phyloP scores from a whole-genome alignment of 2,329 filamentous ascomycete species.

The Blastomyces emzantsi region DNA sequence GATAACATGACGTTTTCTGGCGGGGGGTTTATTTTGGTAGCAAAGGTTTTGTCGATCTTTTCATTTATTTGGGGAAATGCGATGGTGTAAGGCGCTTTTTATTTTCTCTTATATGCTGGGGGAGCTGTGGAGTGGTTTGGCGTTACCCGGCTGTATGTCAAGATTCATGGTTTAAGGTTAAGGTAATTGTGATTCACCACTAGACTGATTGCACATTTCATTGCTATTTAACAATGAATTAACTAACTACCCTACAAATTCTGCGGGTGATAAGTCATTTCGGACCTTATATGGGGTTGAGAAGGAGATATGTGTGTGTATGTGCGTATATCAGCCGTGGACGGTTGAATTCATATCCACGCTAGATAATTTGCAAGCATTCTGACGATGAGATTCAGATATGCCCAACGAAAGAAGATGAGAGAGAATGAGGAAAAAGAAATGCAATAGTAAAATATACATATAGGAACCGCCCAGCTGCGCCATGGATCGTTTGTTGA shows the following conservation, averaged over 20 bases:
- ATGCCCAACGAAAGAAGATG: neutral
- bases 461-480: conserved; percentile 5
- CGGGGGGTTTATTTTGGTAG: neutral
- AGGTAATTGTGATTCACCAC: neutral
- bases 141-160: too few species aligned
- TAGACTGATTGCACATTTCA: too few species aligned
- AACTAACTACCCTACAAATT: neutral
- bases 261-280: neutral
- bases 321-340: neutral
- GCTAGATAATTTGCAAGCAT: neutral
- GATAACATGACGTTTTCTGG: neutral
- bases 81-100: neutral
- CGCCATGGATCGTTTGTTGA: conserved; percentile 21
- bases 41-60: neutral
- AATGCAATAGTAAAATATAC: conserved; percentile 4
- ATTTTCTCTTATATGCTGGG: neutral
- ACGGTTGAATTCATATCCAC: conserved; percentile 10
- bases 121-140: neutral
- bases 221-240: neutral
- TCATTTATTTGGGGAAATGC: neutral
- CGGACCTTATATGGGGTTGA: neutral
- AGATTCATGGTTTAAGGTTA: neutral
- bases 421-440: neutral
- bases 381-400: conserved; percentile 14
- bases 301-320: neutral